Evolutionary conservation across 768 basidiomycete species (phyloP).

Genomic region (Russula ochroleuca): DNA sequence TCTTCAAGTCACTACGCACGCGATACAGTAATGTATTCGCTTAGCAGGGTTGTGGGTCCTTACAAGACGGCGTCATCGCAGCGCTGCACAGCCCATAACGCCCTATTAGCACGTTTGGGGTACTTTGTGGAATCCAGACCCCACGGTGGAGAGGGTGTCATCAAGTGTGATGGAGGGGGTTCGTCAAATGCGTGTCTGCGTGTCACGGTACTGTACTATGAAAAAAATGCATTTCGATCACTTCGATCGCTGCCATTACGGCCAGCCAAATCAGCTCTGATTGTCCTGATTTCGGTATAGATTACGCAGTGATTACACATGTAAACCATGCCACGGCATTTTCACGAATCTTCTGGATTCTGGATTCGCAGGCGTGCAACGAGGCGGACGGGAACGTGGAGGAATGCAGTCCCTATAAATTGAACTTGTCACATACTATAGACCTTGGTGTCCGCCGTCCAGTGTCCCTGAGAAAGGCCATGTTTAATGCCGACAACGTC

Average conservation of each 20-base stretch:
- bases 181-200: not conserved
- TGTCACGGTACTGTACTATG: not conserved
- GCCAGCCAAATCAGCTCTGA: too few relatives aligned
- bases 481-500: too few relatives aligned
- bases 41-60: constrained; percentile 1
- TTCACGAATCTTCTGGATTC: too few relatives aligned
- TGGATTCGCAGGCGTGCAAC: not conserved
- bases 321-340: not conserved
- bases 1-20: too few relatives aligned
- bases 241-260: not conserved
- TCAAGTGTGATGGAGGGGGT: not conserved
- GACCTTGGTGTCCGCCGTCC: too few relatives aligned
- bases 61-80: not conserved
- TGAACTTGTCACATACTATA: not conserved
- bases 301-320: not conserved
- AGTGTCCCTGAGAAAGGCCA: too few relatives aligned
- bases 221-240: not conserved
- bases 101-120: constrained; percentile 5
- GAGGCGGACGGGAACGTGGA: not conserved
- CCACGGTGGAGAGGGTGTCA: not conserved
- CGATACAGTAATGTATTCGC: not conserved
- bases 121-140: not conserved
- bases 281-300: too few relatives aligned
- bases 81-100: not conserved
- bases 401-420: not conserved